Conservation (phyloP, 768 basidiomycete genomes). For the Serendipita indica region DNA sequence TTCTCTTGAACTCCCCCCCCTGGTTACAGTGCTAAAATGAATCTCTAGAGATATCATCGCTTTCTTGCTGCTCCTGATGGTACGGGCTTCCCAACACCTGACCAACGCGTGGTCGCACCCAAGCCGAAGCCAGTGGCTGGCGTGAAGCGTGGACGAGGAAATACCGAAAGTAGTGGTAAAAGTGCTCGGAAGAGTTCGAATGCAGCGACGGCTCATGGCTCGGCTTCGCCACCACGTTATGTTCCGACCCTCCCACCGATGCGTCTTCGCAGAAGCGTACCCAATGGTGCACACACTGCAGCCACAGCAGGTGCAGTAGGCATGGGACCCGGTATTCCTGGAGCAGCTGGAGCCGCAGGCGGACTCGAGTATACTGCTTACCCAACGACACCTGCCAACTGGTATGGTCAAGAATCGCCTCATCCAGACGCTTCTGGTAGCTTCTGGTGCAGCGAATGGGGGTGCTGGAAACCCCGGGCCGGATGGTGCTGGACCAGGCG, state of each 20-base stretch:
- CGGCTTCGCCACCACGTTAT: neutral
- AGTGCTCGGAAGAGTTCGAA: neutral
- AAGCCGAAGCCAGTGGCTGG: conserved; percentile 5
- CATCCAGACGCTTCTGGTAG: neutral
- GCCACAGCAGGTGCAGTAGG: neutral
- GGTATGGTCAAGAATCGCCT: neutral
- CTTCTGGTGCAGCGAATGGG: neutral
- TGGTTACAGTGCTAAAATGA: neutral
- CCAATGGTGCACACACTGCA: neutral
- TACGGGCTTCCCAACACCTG: neutral
- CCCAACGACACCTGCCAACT: conserved; percentile 3
- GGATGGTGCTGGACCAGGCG: neutral
- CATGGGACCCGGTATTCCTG: neutral
- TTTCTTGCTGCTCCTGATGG: neutral
- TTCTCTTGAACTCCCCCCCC: neutral
- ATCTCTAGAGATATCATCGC: neutral
- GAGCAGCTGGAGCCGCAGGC: neutral
- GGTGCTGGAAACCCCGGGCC: neutral
- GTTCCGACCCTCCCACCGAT: neutral
- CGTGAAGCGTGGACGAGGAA: neutral
- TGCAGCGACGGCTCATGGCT: neutral
- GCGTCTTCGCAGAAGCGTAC: neutral
- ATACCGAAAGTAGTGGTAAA: neutral
- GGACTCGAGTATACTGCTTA: neutral
- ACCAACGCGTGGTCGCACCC: too few relatives aligned